Base-by-base conservation (phyloP, 352 stramenopile genomes). In the Phytophthora boehmeriae region DNA sequence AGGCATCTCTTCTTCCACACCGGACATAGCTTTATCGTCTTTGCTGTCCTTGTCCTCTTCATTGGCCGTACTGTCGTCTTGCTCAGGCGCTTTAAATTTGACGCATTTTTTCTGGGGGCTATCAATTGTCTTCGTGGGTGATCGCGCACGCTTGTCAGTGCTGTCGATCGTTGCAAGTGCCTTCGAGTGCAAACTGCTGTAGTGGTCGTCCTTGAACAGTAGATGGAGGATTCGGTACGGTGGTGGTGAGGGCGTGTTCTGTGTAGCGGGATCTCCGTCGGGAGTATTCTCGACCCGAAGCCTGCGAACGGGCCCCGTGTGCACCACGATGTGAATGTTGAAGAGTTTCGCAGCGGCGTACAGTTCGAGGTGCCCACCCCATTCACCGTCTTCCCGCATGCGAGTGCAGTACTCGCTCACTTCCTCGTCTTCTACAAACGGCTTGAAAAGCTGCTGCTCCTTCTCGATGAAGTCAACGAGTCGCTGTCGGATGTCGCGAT, bases 321-420 rank as follows among this genome's bases (percentile, higher is more conserved):
- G 78, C 2, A 90, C 69, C 10, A 90, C 68, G 30, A 90, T 78
- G 60, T 86, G 67, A 11, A 80, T 68, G 49, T 85, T 79, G 50
- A 88, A 89, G 28, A 83, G 68, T 43, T 60, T 75, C 23, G 81
- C 76, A 1, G 76, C 77, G 8, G 76, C 78, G 59, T 77, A 90
- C 28, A 90, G 56, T 61, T 90, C 81, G 13, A 72, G 62, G 54
- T 89, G 83, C 46, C 81, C 81, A 11, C 81, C 80, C 81, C 76
- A 88, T 44, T 80, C 66, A 17, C 76, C 81, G 38, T 83, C 68
- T 8, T 73, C 44, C 8, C 54, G 55, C 76, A 90, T 80, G 30
- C 79, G 76, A 38, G 4, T 52, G 59, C 72, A 86, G 45, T 89
- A 90, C 17, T 63, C 55, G 27, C 16, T 41, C 27, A 78, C 51